Evolutionary conservation across 495 filamentous ascomycete genomes (phyloP).

Genomic region (Gamarada debralockiae): DNA sequence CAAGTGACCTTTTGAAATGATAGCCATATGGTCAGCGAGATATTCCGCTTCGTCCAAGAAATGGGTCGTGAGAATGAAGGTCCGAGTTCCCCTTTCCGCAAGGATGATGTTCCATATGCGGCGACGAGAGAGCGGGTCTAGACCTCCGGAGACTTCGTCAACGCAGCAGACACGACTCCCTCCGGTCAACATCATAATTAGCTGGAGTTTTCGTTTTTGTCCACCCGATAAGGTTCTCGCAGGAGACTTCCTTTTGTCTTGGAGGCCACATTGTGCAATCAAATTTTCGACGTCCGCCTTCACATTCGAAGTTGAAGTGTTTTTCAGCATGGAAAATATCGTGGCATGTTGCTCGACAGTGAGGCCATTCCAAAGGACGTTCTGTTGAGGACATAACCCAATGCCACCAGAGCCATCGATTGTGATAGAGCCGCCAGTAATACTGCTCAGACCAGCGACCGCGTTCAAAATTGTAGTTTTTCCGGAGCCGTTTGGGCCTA

Average conservation of each 20-base stretch:
- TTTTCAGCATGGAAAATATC: slow-evolving; percentile 75
- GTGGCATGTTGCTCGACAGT: slow-evolving; percentile 74
- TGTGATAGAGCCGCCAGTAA: slow-evolving; percentile 64
- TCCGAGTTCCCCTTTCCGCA: slow-evolving; percentile 68
- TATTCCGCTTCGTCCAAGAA: slow-evolving; percentile 76
- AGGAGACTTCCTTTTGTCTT: slow-evolving; percentile 59
- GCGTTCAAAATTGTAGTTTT: slow-evolving; percentile 82
- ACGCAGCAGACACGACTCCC: slow-evolving; percentile 84
- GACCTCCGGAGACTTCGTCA: slow-evolving; percentile 77
- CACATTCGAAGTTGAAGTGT: slow-evolving; percentile 41
- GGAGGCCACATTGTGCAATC: slow-evolving; percentile 62
- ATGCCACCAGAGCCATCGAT: slow-evolving; percentile 69
- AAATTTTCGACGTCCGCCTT: slow-evolving; percentile 52
- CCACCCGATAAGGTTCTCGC: slow-evolving; percentile 73
- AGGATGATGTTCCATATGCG: slow-evolving; percentile 88
- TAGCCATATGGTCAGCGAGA: slow-evolving; percentile 70
- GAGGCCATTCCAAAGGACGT: slow-evolving; percentile 80
- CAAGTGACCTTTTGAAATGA: slow-evolving; percentile 65
- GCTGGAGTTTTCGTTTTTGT: slow-evolving; percentile 87
- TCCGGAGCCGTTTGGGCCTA: slow-evolving; percentile 81
- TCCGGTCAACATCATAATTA: slow-evolving; percentile 85
- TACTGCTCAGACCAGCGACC: slow-evolving; percentile 68
- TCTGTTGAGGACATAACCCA: slow-evolving; percentile 83
- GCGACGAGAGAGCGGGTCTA: slow-evolving; percentile 73
- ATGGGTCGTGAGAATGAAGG: slow-evolving; percentile 80